Evolutionary conservation across 73 alveolate genomes (phyloP).

Genomic region (Tetrahymena thermophila): DNA sequence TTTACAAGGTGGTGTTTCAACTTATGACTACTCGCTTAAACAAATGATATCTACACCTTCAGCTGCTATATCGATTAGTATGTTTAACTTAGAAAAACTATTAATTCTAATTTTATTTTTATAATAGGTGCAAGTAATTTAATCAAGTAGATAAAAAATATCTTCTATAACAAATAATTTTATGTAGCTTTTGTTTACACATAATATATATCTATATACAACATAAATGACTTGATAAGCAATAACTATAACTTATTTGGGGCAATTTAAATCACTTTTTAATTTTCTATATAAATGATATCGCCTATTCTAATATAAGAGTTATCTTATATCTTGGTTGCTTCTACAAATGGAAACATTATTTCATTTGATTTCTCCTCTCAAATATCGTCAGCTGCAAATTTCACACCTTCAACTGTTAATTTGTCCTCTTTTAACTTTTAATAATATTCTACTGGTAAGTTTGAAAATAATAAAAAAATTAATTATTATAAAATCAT

Average conservation of each 20-base stretch:
- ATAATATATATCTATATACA: neutral
- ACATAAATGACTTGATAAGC: neutral
- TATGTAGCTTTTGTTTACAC: neutral
- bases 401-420: neutral
- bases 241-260: neutral
- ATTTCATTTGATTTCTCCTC: neutral
- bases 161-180: neutral
- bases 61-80: neutral
- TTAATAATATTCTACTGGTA: neutral
- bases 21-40: neutral
- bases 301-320: neutral
- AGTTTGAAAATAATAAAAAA: neutral
- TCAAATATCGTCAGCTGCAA: neutral
- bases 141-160: neutral
- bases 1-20: neutral
- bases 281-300: neutral
- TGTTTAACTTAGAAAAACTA: no score
- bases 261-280: neutral
- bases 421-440: neutral
- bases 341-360: neutral
- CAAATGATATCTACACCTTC: neutral
- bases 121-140: neutral
- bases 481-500: no score
- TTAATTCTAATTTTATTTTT: neutral
- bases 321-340: neutral